Conservation (phyloP, 2,329 filamentous ascomycete genomes). For the Diaporthe sp. region DNA sequence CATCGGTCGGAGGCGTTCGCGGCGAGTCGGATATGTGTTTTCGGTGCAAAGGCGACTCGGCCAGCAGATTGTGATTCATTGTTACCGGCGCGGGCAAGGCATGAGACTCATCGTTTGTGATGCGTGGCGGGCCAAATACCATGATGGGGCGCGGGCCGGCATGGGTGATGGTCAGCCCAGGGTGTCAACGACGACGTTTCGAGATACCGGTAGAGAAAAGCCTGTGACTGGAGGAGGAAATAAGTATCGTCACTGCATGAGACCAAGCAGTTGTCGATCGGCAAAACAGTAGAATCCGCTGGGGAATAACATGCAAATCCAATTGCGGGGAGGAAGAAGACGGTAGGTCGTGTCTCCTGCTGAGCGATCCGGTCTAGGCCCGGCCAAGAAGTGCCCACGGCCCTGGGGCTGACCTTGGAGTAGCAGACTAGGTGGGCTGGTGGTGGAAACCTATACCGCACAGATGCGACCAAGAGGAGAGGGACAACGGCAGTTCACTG, state of each 20-base stretch:
- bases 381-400: constrained; percentile 24
- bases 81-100: constrained; percentile 4
- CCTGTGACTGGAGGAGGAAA: not conserved
- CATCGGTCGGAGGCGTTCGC: not conserved
- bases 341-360: not conserved
- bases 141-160: constrained; percentile 29
- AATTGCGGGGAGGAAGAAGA: constrained; percentile 14
- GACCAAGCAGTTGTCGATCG: not conserved
- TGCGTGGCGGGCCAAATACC: constrained; percentile 23
- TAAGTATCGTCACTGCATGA: not conserved
- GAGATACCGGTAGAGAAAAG: not conserved
- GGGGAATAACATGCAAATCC: constrained; percentile 12
- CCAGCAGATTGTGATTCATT: constrained; percentile 22
- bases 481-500: constrained; percentile 6
- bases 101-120: constrained; percentile 32
- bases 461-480: constrained; percentile 2
- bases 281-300: not conserved
- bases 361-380: constrained; percentile 22
- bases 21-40: constrained; percentile 17
- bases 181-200: not conserved
- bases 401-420: constrained; percentile 15
- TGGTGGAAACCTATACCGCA: not conserved
- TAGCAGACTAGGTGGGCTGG: constrained; percentile 17
- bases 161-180: constrained; percentile 17
- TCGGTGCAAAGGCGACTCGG: constrained; percentile 7